phyloP scores from a whole-genome alignment of 2,329 filamentous ascomycete species.

The Colletotrichum limetticola region DNA sequence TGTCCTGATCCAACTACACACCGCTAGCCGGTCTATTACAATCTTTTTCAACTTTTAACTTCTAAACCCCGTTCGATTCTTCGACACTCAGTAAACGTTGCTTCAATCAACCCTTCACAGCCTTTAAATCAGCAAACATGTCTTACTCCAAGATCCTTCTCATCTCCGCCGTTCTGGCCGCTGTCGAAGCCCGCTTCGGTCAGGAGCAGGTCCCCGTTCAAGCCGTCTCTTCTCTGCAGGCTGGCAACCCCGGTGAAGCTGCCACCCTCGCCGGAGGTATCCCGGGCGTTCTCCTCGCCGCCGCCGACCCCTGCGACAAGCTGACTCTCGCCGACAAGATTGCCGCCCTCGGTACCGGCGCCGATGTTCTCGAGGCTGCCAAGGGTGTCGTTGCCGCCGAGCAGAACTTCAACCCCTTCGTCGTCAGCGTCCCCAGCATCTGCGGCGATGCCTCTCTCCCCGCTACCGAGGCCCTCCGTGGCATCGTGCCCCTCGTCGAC shows the following conservation, averaged over 20 bases:
- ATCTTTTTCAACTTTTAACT: constrained; percentile 31
- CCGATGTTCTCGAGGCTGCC: constrained; percentile 70
- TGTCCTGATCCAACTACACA: constrained; percentile 32
- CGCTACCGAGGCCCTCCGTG: constrained; percentile 68
- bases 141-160: constrained; percentile 51
- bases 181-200: constrained; percentile 67
- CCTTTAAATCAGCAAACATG: constrained; percentile 47
- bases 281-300: constrained; percentile 71
- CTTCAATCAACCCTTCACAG: neutral
- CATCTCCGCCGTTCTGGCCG: constrained; percentile 53
- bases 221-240: constrained; percentile 63
- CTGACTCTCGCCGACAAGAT: constrained; percentile 74
- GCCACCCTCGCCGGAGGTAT: constrained; percentile 71
- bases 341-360: constrained; percentile 68
- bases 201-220: constrained; percentile 70
- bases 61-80: constrained; percentile 19
- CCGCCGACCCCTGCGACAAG: constrained; percentile 74
- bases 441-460: constrained; percentile 73
- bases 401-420: constrained; percentile 80
- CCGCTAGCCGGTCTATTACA: constrained; percentile 37
- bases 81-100: constrained; percentile 4
- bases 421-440: constrained; percentile 67
- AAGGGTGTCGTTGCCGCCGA: constrained; percentile 73
- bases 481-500: constrained; percentile 75
- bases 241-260: constrained; percentile 69